Evolutionary conservation across 805 yeast genomes (phyloP), one percentile per base, ranked within the genome.

Genomic region (Pichia occidentalis): DNA sequence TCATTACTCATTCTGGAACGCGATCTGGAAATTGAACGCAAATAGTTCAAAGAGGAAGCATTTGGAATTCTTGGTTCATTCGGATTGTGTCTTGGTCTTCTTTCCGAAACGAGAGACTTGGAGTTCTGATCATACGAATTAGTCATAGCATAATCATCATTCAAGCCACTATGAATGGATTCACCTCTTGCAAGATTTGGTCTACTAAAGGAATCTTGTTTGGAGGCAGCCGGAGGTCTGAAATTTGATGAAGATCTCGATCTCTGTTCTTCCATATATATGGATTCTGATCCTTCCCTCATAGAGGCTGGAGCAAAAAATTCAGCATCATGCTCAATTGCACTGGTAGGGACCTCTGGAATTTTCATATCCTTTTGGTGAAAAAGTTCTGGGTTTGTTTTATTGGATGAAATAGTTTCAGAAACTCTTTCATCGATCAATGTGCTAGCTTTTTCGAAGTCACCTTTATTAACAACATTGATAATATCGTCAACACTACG

Each of bases 151-250:
- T 26, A 28, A 4, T 68, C 67, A 32, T 68, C 71, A 12, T 59
- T 57, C 34, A 68, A 64, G 9, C 77, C 73, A 49, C 73, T 71
- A 49, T 79, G 83, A 53, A 81, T 81, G 1, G 87, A 77, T 46
- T 80, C 88, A 25, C 90, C 92, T 44, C 83, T 67, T 2, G 90
- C 88, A 50, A 82, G 64, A 58, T 80, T 85, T 1, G 87, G 86
- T 54, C 64, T 35, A 18, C 13, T 42, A 19, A 6, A 9, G 2
- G 39, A 26, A 14, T 33, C 34, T 4, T 24, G 5, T 7, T 17
- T 19, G 4, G 32, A 17, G 1, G 24, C 20, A 7, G 13, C 11
- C 12, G 37, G 29, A 24, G 47, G 45, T 12, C 31, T 19, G 8
- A 25, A 16, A 13, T 23, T 18, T 8, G 46, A 42, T 7, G 25